Evolutionary conservation across 495 filamentous ascomycete species (phyloP).

Genomic region (Aspergillus panamensis): DNA sequence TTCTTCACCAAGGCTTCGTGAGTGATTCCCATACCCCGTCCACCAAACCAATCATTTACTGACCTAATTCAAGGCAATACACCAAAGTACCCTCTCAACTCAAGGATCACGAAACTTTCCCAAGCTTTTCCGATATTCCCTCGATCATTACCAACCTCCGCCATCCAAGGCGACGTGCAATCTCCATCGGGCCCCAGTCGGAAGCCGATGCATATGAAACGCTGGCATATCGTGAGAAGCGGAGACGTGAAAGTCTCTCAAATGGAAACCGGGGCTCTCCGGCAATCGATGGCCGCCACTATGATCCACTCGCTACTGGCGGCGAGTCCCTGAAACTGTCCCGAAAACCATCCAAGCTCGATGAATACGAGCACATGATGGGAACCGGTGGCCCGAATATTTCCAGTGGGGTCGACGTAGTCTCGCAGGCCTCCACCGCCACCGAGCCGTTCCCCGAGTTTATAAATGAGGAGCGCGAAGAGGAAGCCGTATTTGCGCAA

Average conservation of each 20-base stretch:
- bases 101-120: constrained; percentile 82
- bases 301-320: constrained; percentile 7
- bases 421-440: constrained; percentile 17
- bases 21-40: constrained; percentile 20
- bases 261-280: constrained; percentile 29
- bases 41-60: not conserved
- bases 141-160: constrained; percentile 72
- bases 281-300: constrained; percentile 18
- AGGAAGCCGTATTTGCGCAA: constrained; percentile 79
- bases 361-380: constrained; percentile 69
- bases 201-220: constrained; percentile 95
- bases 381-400: constrained; percentile 47
- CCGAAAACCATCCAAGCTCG: constrained; percentile 43
- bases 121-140: constrained; percentile 78
- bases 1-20: constrained; percentile 87
- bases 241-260: constrained; percentile 68
- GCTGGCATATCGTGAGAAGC: constrained; percentile 83
- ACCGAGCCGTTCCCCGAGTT: constrained; percentile 34
- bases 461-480: constrained; percentile 48
- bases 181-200: constrained; percentile 91
- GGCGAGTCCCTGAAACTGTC: constrained; percentile 16
- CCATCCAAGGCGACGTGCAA: constrained; percentile 72
- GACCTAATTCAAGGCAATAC: constrained; percentile 59
- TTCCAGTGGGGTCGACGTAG: constrained; percentile 26
- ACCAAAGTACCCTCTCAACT: constrained; percentile 73